Conservation (phyloP, 1,139 yeast genomes). For the Groenewaldozyma sp. region DNA sequence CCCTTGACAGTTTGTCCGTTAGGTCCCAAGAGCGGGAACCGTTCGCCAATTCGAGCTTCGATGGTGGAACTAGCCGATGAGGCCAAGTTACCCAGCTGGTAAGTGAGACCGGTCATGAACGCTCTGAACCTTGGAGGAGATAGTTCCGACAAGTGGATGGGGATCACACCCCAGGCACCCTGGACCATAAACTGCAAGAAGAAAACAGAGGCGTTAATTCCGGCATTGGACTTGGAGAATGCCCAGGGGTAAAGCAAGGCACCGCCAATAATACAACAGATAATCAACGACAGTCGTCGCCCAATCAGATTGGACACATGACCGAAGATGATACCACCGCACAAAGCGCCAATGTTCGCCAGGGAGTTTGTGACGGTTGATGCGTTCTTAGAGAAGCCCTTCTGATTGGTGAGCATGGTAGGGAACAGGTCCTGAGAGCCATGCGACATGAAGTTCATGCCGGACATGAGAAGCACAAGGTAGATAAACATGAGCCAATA, state of each 20-base stretch:
- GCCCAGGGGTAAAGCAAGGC: conserved; percentile 71
- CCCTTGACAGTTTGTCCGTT: conserved; percentile 26
- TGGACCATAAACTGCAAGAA: conserved; percentile 75
- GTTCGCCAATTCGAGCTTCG: conserved; percentile 63
- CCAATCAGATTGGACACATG: conserved; percentile 53
- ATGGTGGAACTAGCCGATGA: conserved; percentile 80
- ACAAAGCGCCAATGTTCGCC: conserved; percentile 61
- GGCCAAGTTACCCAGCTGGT: conserved; percentile 77
- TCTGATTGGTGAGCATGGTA: conserved; percentile 48
- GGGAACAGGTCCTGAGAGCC: conserved; percentile 72
- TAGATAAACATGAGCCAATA: conserved; percentile 38
- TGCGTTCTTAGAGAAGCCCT: conserved; percentile 40
- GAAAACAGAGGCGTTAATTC: conserved; percentile 68
- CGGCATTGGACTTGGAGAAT: conserved; percentile 38
- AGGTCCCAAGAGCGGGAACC: conserved; percentile 43
- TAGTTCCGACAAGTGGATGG: conserved; percentile 66
- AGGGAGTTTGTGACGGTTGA: conserved; percentile 60
- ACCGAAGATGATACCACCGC: conserved; percentile 56
- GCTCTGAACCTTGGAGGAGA: conserved; percentile 72
- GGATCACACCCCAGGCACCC: conserved; percentile 85
- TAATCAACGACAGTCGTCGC: conserved; percentile 46
- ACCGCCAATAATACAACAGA: conserved; percentile 59
- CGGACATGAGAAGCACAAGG: conserved; percentile 50
- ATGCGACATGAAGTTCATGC: conserved; percentile 61
- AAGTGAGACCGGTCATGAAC: conserved; percentile 64